Evolutionary conservation across 768 basidiomycete species (phyloP).

Genomic region (Galerina marginata): DNA sequence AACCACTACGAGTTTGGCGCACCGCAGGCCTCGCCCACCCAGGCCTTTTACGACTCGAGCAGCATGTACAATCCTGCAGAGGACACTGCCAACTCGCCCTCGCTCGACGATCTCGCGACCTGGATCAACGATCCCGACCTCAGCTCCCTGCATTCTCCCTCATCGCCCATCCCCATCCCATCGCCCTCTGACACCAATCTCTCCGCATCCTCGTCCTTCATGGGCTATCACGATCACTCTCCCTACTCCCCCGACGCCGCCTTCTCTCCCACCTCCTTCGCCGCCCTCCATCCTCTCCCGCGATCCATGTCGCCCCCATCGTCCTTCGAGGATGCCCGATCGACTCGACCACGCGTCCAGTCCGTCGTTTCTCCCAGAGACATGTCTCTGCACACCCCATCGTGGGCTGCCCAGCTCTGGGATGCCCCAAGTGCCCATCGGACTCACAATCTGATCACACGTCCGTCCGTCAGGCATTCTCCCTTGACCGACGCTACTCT

Average conservation of each 20-base stretch:
- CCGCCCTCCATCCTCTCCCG: conserved; percentile 65
- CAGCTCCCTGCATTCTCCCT: conserved; percentile 35
- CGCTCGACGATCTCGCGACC: conserved; percentile 53
- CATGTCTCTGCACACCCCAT: conserved; percentile 58
- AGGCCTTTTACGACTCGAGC: conserved; percentile 36
- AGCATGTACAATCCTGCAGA: conserved; percentile 11
- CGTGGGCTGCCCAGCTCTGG: conserved; percentile 75
- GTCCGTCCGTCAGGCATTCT: conserved; percentile 52
- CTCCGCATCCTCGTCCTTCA: conserved; percentile 47
- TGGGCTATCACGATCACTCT: conserved; percentile 48
- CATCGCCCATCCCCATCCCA: conserved; percentile 71
- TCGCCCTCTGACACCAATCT: conserved; percentile 46
- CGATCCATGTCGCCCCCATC: conserved; percentile 65
- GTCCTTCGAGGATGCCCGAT: conserved; percentile 51
- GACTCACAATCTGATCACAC: conserved; percentile 45
- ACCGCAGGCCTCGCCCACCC: conserved; percentile 46
- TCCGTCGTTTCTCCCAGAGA: conserved; percentile 67
- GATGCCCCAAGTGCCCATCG: conserved; percentile 52
- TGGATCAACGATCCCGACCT: conserved; percentile 72
- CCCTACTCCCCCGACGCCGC: conserved; percentile 37
- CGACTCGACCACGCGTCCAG: conserved; percentile 47
- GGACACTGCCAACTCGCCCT: conserved; percentile 47
- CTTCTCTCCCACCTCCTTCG: conserved; percentile 67
- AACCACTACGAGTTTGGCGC: conserved; percentile 39
- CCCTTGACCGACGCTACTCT: conserved; percentile 48